phyloP scores from a whole-genome alignment of 2,329 filamentous ascomycete genomes.

The Ramularia endophylla region DNA sequence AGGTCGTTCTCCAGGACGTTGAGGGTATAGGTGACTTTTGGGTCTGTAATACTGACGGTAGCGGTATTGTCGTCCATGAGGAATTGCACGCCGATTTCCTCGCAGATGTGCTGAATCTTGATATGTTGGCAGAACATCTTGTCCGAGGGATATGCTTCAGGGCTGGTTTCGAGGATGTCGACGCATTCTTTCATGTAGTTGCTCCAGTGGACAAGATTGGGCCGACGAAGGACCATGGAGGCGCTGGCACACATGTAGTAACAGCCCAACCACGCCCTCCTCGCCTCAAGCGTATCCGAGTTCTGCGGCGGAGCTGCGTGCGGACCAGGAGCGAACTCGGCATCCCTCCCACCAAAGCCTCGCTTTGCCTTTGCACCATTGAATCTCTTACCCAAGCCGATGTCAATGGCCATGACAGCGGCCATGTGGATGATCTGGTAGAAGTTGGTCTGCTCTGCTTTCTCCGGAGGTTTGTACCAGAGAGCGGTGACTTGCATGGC shows the following conservation, averaged over 20 bases:
- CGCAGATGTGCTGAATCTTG: conserved; percentile 52
- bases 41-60: conserved; percentile 49
- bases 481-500: conserved; percentile 67
- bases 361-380: conserved; percentile 32
- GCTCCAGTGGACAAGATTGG: conserved; percentile 55
- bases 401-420: conserved; percentile 74
- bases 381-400: conserved; percentile 62
- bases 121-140: conserved; percentile 52
- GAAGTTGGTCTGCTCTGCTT: conserved; percentile 82
- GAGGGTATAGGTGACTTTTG: conserved; percentile 49
- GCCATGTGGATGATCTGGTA: conserved; percentile 81
- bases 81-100: conserved; percentile 52
- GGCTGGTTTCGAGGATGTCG: conserved; percentile 50
- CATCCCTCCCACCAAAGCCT: conserved; percentile 32
- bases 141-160: conserved; percentile 53
- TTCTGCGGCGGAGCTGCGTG: conserved; percentile 29
- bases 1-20: conserved; percentile 52
- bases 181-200: conserved; percentile 60
- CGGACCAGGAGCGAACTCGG: conserved; percentile 27
- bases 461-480: conserved; percentile 80
- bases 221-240: conserved; percentile 53
- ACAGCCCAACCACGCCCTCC: conserved; percentile 55
- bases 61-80: conserved; percentile 50
- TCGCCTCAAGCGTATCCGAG: conserved; percentile 51
- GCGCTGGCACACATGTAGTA: conserved; percentile 56